Base-by-base conservation (phyloP, 2,329 filamentous ascomycete species). In the Chaetoscypha palmicola region DNA sequence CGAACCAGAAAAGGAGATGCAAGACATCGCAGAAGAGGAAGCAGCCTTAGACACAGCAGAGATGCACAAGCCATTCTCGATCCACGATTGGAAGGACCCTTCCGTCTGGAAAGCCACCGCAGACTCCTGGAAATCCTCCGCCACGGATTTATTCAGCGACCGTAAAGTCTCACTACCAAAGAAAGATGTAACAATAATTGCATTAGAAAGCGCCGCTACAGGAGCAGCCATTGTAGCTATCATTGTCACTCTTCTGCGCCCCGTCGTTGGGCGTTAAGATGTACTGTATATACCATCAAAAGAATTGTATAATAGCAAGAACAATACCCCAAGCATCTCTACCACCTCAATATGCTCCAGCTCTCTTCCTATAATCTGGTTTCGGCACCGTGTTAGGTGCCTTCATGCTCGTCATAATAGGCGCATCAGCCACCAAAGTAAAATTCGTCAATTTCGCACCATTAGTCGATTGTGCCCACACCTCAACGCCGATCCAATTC, bases 151-250 rank as follows among this genome's bases (percentile, higher is more conserved):
- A 12, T 77, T 74, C 64, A 86, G 83, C 63, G 79, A 87, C 44
- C 71, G 79, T 52, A 67, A 66, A 48, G 68, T 88, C 56, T 68
- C 73, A 38, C 57, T 87, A 49, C 75, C 76, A 33, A 85, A 86
- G 69, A 74, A 77, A 41, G 84, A 90, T 56, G 66, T 83, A 23
- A 86, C 84, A 2, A 64, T 82, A n/a, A 67, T 86, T 52, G 81
- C 76, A 38, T 65, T 87, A 26, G 77, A 89, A 63, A 76, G 83
- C 43, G 79, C 76, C 5, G 71, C 77, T 21, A 73, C 77, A 0
- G 84, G 85, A n/a, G 83, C 79, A 9, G 70, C 73, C 0, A 52
- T 84, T 12, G 74, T 74, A 41, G 74, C 73, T 26, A 63, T 61
- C 20, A 50, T 61, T 32, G 55, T 55, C 42, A 51, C 55, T 49